These are phyloP conservation scores for Fusarium sp. DNA, from an alignment of 2,329 filamentous ascomycete species.

Conservation along the genomic window DNA sequence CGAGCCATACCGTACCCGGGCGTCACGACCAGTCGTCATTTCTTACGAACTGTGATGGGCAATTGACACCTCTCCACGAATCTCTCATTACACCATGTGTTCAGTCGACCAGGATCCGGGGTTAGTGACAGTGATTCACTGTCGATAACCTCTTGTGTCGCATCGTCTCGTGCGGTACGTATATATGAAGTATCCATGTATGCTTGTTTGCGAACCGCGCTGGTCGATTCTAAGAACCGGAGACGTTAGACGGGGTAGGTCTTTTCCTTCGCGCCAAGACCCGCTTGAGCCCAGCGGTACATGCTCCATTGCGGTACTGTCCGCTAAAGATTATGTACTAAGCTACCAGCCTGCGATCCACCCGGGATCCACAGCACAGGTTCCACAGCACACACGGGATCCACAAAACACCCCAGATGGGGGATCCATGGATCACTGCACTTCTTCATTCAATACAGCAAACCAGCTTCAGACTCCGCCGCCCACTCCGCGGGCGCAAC, in stretches of 20 bases:
- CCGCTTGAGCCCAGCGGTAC: not conserved
- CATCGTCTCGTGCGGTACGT: not conserved
- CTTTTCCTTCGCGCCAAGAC: not conserved
- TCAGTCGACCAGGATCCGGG: not conserved
- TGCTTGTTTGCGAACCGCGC: not conserved
- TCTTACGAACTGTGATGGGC: not conserved
- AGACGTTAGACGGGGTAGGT: not conserved
- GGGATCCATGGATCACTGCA: not conserved
- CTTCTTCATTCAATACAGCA: not conserved
- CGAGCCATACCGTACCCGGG: not conserved
- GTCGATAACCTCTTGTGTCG: not conserved
- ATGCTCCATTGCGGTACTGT: not conserved
- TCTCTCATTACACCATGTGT: not conserved
- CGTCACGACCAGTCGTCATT: not conserved
- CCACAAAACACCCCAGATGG: no score
- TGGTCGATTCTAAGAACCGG: no score
- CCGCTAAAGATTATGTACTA: not conserved
- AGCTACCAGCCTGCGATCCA: no score
- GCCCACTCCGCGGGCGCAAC: not conserved
- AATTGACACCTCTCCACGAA: not conserved
- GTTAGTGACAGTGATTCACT: conserved; percentile 1
- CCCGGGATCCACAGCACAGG: no score
- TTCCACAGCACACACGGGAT: no score
- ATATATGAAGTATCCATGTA: not conserved
- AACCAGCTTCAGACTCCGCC: not conserved